Evolutionary conservation across 2,329 filamentous ascomycete genomes (phyloP).

Genomic region (Colletotrichum magnum): DNA sequence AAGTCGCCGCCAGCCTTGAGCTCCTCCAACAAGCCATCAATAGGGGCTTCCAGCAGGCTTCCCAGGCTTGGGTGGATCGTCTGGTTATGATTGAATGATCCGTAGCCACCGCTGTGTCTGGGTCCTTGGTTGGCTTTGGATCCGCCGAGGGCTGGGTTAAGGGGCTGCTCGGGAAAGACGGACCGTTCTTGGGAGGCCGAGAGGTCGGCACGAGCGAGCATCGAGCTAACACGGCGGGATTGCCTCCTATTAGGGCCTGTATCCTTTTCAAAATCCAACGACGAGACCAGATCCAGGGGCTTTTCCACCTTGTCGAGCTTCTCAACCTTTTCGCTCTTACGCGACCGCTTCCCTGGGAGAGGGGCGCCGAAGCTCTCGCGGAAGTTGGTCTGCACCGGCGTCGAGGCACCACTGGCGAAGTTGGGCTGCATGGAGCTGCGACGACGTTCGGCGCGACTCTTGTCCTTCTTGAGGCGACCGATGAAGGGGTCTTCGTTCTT

Average conservation of each 20-base stretch:
- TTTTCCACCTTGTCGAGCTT: slow-evolving; percentile 56
- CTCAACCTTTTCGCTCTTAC: slow-evolving; percentile 65
- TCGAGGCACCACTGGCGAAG: slow-evolving; percentile 81
- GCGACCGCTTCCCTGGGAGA: slow-evolving; percentile 65
- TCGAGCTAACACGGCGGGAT: slow-evolving; percentile 88
- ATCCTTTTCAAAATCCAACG: slow-evolving; percentile 78
- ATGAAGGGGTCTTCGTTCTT: slow-evolving; percentile 73
- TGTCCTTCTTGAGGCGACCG: slow-evolving; percentile 60
- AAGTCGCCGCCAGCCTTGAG: slow-evolving; percentile 73
- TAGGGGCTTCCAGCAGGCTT: slow-evolving; percentile 76
- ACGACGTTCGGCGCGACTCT: slow-evolving; percentile 64
- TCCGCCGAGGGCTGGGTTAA: slow-evolving; percentile 56
- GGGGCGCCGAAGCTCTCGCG: slow-evolving; percentile 83
- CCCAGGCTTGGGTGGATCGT: slow-evolving; percentile 67
- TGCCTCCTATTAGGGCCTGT: slow-evolving; percentile 69
- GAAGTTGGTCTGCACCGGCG: slow-evolving; percentile 78
- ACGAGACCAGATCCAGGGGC: slow-evolving; percentile 74
- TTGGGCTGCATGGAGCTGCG: slow-evolving; percentile 77
- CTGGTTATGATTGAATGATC: slow-evolving; percentile 59
- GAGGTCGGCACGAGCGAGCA: slow-evolving; percentile 88
- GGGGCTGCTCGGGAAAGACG: slow-evolving; percentile 79
- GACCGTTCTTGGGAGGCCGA: slow-evolving; percentile 87
- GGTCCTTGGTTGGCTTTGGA: slow-evolving; percentile 75
- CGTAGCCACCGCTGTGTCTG: slow-evolving; percentile 70
- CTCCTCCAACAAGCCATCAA: slow-evolving; percentile 79